Evolutionary conservation across 768 basidiomycete species (phyloP).

Genomic region (Boletellus ananas): DNA sequence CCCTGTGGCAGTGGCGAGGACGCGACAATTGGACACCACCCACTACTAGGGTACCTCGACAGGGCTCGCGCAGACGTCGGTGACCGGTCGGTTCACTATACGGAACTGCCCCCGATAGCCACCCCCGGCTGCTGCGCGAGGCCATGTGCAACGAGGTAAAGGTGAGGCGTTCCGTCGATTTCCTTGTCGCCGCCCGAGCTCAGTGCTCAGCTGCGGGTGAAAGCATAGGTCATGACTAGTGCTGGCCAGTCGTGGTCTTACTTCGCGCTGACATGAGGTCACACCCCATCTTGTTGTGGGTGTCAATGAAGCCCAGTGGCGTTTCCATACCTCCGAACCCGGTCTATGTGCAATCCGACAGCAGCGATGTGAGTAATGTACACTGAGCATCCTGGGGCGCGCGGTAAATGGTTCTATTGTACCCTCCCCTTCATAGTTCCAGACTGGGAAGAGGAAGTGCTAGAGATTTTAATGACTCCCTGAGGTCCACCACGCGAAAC

Average conservation of each 20-base stretch:
- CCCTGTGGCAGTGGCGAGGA: conserved; percentile 20
- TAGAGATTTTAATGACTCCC: conserved; percentile 18
- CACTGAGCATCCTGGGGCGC: conserved; percentile 14
- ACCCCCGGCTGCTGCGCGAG: conserved; percentile 4
- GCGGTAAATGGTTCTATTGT: background rate
- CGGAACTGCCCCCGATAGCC: conserved; percentile 11
- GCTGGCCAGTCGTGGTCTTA: background rate
- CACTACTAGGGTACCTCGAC: background rate
- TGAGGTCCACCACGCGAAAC: conserved; percentile 7
- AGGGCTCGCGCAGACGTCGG: conserved; percentile 5
- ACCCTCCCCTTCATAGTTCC: conserved; percentile 20
- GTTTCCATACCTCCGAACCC: background rate
- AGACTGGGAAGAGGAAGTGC: conserved; percentile 26
- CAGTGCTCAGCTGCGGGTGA: no score
- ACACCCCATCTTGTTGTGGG: background rate
- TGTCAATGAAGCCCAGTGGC: background rate
- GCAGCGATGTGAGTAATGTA: conserved; percentile 20
- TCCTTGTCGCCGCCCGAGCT: background rate
- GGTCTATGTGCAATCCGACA: conserved; percentile 5
- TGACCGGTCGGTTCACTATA: conserved; percentile 2
- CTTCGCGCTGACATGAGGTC: background rate
- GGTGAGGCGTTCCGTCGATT: conserved; percentile 16
- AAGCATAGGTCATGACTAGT: background rate
- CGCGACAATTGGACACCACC: background rate
- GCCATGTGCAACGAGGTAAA: conserved; percentile 19